Evolutionary conservation across 2,329 filamentous ascomycete species (phyloP), one percentile per base, ranked within the genome.

Genomic region (Neofusicoccum cordaticola): DNA sequence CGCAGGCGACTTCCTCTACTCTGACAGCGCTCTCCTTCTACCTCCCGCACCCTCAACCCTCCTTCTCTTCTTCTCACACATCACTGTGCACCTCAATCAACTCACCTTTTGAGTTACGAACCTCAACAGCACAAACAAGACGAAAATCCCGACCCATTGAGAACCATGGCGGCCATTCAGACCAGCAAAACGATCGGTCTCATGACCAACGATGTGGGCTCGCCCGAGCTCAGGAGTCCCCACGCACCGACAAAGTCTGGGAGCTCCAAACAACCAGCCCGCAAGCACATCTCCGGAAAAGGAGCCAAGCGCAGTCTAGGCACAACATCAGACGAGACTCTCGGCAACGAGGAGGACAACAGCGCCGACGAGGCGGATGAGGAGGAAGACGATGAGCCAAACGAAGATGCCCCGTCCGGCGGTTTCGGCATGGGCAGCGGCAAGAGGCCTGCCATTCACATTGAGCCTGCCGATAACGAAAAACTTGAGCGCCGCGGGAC

Each of bases 391-490:
- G 75, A 78, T 53, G 75, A 75, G 11, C 41, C 51, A 19, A 66
- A 47, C 67, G 74, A 74, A 44, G 69, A 69, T 31, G 72, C 75
- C 71, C 72, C 74, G 68, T 76, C 73, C 70, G 71, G 67, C 58
- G 73, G 72, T 52, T 66, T 70, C 66, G 73, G 72, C 47, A 71
- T 75, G 63, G 72, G 73, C 64, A 72, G 71, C 64, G 75, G 75
- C 57, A 76, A 76, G 66, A 70, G 73, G 58, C 75, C 75, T 57
- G 70, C 70, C 65, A 77, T 78, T 53, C 72, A 71, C 63, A 67
- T 77, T 61, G 74, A 77, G 48, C 71, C 71, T 68, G 69, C 71
- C 66, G 71, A 69, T 47, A 44, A 27, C 17, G 56, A 45, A 11
- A 71, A 71, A 35, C 69, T 72, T 52, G 70, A 75, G 17, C 69